Evolutionary conservation across 805 yeast species (phyloP).

Genomic region (Saturnispora diversa): DNA sequence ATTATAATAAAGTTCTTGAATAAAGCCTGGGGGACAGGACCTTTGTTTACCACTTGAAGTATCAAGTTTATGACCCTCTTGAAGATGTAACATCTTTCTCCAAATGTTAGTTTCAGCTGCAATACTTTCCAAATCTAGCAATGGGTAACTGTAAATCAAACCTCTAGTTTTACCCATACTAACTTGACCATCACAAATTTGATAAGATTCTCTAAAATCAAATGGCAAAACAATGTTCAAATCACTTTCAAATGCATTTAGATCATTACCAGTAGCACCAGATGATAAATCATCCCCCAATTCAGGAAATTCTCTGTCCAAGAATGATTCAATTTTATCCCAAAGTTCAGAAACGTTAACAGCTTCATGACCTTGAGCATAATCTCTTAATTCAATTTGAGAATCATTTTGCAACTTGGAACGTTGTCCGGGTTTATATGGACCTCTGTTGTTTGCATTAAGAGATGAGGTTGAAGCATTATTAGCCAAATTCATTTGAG

Average conservation of each 20-base stretch:
- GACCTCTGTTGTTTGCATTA: constrained; percentile 15
- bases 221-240: constrained; percentile 66
- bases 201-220: constrained; percentile 71
- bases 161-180: constrained; percentile 69
- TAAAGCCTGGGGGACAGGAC: constrained; percentile 68
- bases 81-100: constrained; percentile 52
- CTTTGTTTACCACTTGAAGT: constrained; percentile 32
- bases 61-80: constrained; percentile 16
- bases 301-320: constrained; percentile 71
- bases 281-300: constrained; percentile 67
- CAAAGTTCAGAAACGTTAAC: constrained; percentile 74
- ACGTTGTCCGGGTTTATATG: constrained; percentile 37
- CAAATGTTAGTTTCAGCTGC: constrained; percentile 77
- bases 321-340: constrained; percentile 85
- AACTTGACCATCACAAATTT: constrained; percentile 88
- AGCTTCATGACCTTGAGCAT: constrained; percentile 40
- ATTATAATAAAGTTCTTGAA: constrained; percentile 77
- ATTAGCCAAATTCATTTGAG: constrained; percentile 24
- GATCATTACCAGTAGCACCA: constrained; percentile 73
- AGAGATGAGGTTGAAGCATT: constrained; percentile 27
- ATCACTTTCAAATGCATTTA: constrained; percentile 78
- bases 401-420: constrained; percentile 34
- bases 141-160: constrained; percentile 67
- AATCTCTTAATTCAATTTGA: constrained; percentile 47
- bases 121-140: constrained; percentile 74